Percentiles rank a stretch among this genome's conserved stretches.
phyloP scores from a whole-genome alignment of 495 filamentous ascomycete species.

The Neurospora sp. region DNA sequence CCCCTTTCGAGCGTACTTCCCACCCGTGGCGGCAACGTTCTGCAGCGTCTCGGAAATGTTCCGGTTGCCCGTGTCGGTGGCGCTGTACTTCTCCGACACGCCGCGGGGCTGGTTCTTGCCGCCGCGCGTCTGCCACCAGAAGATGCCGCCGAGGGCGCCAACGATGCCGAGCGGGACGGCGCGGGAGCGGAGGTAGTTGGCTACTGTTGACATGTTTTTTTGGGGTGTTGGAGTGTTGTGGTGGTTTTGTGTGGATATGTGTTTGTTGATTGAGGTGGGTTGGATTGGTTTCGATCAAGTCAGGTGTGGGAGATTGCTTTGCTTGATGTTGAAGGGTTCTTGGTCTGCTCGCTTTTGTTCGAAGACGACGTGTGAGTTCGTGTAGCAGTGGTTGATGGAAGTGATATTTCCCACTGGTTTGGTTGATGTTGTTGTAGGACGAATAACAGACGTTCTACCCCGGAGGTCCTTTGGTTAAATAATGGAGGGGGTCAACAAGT shows the following conservation, averaged over 20 bases:
- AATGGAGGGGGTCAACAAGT: neutral
- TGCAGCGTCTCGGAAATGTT: conserved; percentile 13
- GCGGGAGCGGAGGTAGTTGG: conserved; percentile 13
- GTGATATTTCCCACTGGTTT: too few species aligned
- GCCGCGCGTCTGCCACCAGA: conserved; percentile 16
- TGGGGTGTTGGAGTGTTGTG: neutral
- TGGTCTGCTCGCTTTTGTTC: neutral
- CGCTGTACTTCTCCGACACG: neutral
- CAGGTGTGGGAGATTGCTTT: neutral
- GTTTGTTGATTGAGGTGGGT: neutral
- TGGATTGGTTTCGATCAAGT: neutral
- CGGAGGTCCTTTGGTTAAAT: neutral
- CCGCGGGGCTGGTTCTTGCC: conserved; percentile 15
- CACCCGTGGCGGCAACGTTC: conserved; percentile 7
- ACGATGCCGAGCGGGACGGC: conserved; percentile 8
- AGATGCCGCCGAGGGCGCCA: conserved; percentile 6
- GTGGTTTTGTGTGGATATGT: neutral
- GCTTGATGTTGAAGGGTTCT: neutral
- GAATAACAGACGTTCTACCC: neutral
- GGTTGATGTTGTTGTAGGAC: neutral
- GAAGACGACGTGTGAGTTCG: neutral
- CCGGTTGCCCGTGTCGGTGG: neutral
- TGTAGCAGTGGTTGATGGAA: neutral
- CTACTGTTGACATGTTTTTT: neutral
- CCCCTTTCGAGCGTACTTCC: conserved; percentile 2